phyloP scores from a whole-genome alignment of 129 eudicot species.

The Saposhnikovia divaricata region DNA sequence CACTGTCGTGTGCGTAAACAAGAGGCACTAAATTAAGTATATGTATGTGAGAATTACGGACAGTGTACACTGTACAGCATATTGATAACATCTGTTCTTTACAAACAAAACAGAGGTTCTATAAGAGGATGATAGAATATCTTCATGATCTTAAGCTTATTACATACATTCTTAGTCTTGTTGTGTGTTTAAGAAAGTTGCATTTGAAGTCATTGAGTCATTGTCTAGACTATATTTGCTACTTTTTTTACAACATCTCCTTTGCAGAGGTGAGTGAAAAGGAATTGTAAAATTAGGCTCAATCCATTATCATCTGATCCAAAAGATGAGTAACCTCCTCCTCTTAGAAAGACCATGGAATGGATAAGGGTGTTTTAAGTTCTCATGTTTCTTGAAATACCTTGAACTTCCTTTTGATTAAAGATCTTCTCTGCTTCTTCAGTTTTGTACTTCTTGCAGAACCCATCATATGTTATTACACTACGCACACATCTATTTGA shows the following conservation, averaged over 20 bases:
- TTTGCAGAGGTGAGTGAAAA: constrained; percentile 69
- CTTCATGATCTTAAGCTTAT: no score
- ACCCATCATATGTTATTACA: constrained; percentile 66
- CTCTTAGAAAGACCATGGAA: constrained; percentile 67
- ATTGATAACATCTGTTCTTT: no score
- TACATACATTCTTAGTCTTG: no score
- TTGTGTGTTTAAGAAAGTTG: no score
- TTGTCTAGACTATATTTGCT: constrained; percentile 67
- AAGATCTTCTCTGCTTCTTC: constrained; percentile 89
- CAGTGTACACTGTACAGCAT: no score
- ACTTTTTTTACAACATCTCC: constrained; percentile 68
- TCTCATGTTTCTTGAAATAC: constrained; percentile 58
- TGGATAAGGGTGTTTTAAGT: constrained; percentile 75
- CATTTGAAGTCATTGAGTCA: constrained; percentile 86
- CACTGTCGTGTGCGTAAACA: no score
- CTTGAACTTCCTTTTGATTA: constrained; percentile 85
- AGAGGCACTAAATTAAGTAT: no score
- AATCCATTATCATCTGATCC: constrained; percentile 90
- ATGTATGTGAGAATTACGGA: no score
- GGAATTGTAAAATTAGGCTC: constrained; percentile 89
- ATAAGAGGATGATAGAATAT: no score
- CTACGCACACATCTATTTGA: constrained; percentile 59
- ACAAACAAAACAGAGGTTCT: no score
- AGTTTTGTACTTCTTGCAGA: constrained; percentile 57
- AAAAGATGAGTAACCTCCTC: constrained; percentile 60